phyloP scores from a whole-genome alignment of 2,329 filamentous ascomycete genomes.

The Neopestalotiopsis sp. region DNA sequence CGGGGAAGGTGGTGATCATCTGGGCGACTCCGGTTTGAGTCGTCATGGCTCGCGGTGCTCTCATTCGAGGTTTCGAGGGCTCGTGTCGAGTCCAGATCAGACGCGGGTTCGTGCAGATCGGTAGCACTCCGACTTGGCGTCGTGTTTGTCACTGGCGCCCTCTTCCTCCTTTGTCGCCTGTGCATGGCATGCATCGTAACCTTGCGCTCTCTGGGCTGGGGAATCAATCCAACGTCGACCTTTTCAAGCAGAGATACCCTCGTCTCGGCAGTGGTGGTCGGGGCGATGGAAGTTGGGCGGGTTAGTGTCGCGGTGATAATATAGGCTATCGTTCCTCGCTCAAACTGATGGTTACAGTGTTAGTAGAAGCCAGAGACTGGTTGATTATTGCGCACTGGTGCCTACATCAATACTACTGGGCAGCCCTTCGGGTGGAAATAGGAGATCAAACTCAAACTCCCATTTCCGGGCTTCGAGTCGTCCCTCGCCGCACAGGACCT shows the following conservation, averaged over 20 bases:
- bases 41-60: constrained; percentile 46
- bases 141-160: constrained; percentile 53
- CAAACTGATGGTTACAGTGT: constrained; percentile 68
- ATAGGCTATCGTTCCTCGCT: constrained; percentile 91
- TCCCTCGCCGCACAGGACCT: constrained; percentile 79
- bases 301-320: constrained; percentile 90
- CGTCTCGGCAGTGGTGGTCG: constrained; percentile 79
- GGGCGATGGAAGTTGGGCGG: constrained; percentile 82
- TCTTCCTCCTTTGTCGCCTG: constrained; percentile 70
- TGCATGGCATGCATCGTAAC: constrained; percentile 89
- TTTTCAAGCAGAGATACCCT: constrained; percentile 81
- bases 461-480: constrained; percentile 76
- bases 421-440: constrained; percentile 71
- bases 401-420: constrained; percentile 96
- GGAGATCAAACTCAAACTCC: constrained; percentile 78
- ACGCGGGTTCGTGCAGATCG: constrained; percentile 43
- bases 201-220: constrained; percentile 76
- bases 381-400: constrained; percentile 28
- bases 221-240: constrained; percentile 81
- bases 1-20: constrained; percentile 42
- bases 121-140: constrained; percentile 40
- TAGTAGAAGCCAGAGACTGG: constrained; percentile 20
- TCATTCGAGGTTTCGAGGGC: constrained; percentile 45
- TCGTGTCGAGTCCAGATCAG: constrained; percentile 44
- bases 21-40: constrained; percentile 36